Percentiles rank a stretch among this genome's conserved stretches.
phyloP scores from a whole-genome alignment of 768 basidiomycete species.

The Lactarius tabidus region DNA sequence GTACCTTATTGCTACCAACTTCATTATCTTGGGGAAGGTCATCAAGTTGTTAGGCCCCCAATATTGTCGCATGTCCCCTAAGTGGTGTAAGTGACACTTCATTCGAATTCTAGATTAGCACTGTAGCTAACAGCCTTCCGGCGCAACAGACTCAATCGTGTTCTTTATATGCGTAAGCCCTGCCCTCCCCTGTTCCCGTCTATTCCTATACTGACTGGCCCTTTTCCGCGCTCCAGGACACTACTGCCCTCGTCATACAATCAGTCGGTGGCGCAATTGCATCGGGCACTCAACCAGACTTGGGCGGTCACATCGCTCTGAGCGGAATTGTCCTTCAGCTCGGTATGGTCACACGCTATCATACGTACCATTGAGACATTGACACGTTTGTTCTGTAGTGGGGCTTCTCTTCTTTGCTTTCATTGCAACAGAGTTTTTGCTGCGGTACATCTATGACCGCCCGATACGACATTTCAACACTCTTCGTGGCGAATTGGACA shows the following conservation, averaged over 20 bases:
- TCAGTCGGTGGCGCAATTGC: constrained; percentile 31
- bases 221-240: neutral
- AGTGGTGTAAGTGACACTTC: constrained; percentile 20
- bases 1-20: constrained; percentile 24
- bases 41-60: constrained; percentile 24
- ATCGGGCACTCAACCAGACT: constrained; percentile 13
- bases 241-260: constrained; percentile 30
- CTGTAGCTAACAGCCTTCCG: neutral
- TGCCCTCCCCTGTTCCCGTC: neutral
- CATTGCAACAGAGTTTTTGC: constrained; percentile 10
- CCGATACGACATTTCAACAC: neutral
- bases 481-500: neutral
- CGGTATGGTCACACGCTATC: neutral
- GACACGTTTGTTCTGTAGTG: neutral
- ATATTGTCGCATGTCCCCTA: constrained; percentile 26
- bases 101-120: neutral
- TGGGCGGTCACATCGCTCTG: constrained; percentile 21
- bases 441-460: constrained; percentile 3
- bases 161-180: constrained; percentile 10
- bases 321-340: constrained; percentile 24
- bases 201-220: neutral
- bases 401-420: neutral
- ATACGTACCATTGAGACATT: neutral
- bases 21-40: constrained; percentile 26
- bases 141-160: neutral